These are phyloP conservation scores for Sophora flavescens DNA, from an alignment of 306 rosid genomes.

Conservation along the genomic window DNA sequence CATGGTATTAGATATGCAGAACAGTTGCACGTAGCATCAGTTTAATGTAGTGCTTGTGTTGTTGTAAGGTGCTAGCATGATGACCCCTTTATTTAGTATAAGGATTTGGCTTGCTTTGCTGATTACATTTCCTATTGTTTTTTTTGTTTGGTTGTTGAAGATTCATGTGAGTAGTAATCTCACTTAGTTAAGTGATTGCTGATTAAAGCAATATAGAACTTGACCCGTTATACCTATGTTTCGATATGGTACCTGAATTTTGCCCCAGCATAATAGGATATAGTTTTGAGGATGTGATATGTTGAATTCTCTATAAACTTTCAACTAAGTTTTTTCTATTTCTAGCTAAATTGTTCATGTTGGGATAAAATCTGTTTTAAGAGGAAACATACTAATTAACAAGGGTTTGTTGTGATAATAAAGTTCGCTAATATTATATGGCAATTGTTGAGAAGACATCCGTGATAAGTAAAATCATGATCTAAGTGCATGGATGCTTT, in stretches of 20 bases:
- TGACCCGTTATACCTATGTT: not conserved
- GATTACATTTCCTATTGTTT: not conserved
- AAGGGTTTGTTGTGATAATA: too few relatives aligned
- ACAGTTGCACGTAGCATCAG: conserved; percentile 41
- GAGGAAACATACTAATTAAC: too few relatives aligned
- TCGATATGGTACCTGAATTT: not conserved
- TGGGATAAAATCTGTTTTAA: too few relatives aligned
- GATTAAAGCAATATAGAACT: not conserved
- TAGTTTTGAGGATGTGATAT: not conserved
- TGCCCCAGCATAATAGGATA: not conserved
- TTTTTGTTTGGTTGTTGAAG: conserved; percentile 25
- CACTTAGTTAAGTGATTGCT: too few relatives aligned
- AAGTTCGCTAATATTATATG: too few relatives aligned
- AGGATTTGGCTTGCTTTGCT: conserved; percentile 31
- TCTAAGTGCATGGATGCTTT: too few relatives aligned
- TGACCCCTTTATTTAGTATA: not conserved
- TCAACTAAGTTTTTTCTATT: too few relatives aligned
- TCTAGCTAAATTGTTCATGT: too few relatives aligned
- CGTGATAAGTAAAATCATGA: too few relatives aligned
- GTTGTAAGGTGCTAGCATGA: too few relatives aligned
- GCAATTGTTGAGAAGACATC: too few relatives aligned
- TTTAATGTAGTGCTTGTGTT: conserved; percentile 42
- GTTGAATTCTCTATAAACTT: conserved; percentile 10
- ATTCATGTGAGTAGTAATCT: not conserved
- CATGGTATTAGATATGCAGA: conserved; percentile 11